Evolutionary conservation across 106 monocot genomes (phyloP).

Genomic region (Xerophyta viscosa): DNA sequence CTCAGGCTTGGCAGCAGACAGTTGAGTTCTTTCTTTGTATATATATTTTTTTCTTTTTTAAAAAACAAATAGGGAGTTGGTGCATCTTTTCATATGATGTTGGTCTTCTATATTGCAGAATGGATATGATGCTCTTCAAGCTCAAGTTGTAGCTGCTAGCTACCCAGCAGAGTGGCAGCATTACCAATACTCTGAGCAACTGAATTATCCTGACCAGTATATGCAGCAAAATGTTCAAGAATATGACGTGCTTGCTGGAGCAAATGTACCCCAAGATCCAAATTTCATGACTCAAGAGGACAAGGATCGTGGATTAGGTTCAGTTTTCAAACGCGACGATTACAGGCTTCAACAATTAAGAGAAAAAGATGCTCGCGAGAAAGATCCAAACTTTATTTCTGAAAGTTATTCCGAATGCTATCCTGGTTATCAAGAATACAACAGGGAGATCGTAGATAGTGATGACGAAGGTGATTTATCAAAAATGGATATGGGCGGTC

Average conservation of each 20-base stretch:
- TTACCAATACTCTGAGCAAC: slow-evolving; percentile 70
- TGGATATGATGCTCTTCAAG: slow-evolving; percentile 77
- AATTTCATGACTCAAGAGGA: slow-evolving; percentile 90
- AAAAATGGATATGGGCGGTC: slow-evolving; percentile 99
- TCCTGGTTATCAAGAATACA: slow-evolving; percentile 96
- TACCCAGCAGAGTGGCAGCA: slow-evolving; percentile 85
- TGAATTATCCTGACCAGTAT: slow-evolving; percentile 69
- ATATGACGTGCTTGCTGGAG: slow-evolving; percentile 45
- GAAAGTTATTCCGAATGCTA: slow-evolving; percentile 99
- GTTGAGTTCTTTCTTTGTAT: slow-evolving; percentile 29
- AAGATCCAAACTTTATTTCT: slow-evolving; percentile 94
- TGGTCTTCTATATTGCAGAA: slow-evolving; percentile 35
- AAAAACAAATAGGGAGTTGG: too few relatives aligned
- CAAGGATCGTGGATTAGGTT: slow-evolving; percentile 89
- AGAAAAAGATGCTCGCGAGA: slow-evolving; percentile 94
- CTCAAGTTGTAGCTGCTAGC: slow-evolving; percentile 60
- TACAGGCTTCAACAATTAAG: slow-evolving; percentile 84
- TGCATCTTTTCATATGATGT: background rate
- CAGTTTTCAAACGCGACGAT: slow-evolving; percentile 97
- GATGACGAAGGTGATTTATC: slow-evolving; percentile 94
- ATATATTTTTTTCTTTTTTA: background rate
- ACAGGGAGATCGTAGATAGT: slow-evolving; percentile 80
- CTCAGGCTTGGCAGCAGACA: slow-evolving; percentile 63
- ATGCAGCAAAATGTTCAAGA: slow-evolving; percentile 61
- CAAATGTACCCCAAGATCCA: slow-evolving; percentile 49